Conservation (phyloP, 2,329 filamentous ascomycete species). For the Xylariaceae sp. region DNA sequence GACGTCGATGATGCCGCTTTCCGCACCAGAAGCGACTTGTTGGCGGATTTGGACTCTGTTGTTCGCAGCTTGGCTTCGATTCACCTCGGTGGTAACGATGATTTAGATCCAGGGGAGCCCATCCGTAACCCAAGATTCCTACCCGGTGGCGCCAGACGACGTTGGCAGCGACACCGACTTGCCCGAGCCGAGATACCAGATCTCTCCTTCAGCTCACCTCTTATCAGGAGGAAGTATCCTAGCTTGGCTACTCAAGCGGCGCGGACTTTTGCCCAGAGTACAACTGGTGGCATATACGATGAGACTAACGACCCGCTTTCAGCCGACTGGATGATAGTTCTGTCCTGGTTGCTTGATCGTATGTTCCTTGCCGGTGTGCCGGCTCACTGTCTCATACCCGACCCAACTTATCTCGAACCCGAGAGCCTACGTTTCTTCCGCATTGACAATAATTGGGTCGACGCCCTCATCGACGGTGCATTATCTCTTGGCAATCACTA, state of each 20-base stretch:
- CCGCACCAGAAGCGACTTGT: not conserved
- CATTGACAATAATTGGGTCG: slow-evolving; percentile 41
- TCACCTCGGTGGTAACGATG: not conserved
- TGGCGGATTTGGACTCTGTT: not conserved
- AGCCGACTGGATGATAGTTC: slow-evolving; percentile 38
- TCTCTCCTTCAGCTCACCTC: slow-evolving; percentile 8
- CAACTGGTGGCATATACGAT: slow-evolving; percentile 27
- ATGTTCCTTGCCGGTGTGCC: slow-evolving; percentile 38
- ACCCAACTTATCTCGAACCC: slow-evolving; percentile 34
- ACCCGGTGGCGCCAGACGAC: slow-evolving; percentile 10
- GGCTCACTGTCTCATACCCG: slow-evolving; percentile 39
- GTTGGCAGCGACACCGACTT: slow-evolving; percentile 13
- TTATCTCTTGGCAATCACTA: slow-evolving; percentile 3
- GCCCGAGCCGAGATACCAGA: slow-evolving; percentile 2
- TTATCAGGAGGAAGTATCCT: slow-evolving; percentile 1
- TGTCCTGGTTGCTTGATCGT: slow-evolving; percentile 37
- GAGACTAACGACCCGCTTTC: slow-evolving; percentile 32
- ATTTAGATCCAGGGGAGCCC: not conserved
- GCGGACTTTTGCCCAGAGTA: slow-evolving; percentile 10
- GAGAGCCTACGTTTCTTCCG: slow-evolving; percentile 44
- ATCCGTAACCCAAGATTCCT: not conserved
- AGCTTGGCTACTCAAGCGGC: slow-evolving; percentile 12
- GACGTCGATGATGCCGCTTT: not conserved
- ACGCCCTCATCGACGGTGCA: slow-evolving; percentile 4
- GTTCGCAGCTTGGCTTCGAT: not conserved